phyloP scores from a whole-genome alignment of 78 protist species.

The Bigelowiella natans region DNA sequence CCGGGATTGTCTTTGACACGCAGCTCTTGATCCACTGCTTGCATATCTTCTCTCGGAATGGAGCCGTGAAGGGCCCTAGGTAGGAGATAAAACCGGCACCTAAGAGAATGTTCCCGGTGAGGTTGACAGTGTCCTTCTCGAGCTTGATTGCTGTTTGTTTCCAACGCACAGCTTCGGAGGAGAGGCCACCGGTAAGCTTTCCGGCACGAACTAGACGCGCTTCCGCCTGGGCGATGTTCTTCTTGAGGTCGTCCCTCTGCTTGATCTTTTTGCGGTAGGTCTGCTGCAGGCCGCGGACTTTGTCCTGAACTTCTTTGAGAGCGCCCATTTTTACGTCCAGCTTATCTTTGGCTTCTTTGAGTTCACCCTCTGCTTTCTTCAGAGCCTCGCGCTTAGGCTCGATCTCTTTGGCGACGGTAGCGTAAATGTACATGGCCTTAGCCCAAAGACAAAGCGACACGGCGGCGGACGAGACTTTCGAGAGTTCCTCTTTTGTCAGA shows the following conservation, averaged over 20 bases:
- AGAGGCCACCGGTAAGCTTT: conserved; percentile 48
- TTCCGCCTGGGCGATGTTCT: not conserved
- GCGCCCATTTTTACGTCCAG: conserved; percentile 26
- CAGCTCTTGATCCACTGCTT: conserved; percentile 25
- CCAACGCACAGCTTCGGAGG: conserved; percentile 33
- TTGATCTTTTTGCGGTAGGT: not conserved
- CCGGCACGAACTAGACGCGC: conserved; percentile 46
- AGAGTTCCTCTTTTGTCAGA: not conserved
- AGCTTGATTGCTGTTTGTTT: not conserved
- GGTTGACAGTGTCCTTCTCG: not conserved
- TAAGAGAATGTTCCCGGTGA: conserved; percentile 59
- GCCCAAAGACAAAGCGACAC: conserved; percentile 42
- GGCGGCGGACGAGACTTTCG: conserved; percentile 56
- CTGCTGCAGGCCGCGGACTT: conserved; percentile 14
- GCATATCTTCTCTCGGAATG: conserved; percentile 35
- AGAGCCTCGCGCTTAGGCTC: not conserved
- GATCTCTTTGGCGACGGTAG: not conserved
- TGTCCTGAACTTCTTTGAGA: conserved; percentile 29
- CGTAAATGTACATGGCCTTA: not conserved
- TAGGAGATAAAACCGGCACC: conserved; percentile 61
- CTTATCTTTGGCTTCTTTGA: not conserved
- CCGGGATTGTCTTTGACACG: not conserved
- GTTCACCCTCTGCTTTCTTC: not conserved
- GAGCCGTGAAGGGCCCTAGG: conserved; percentile 54
- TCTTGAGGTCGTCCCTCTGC: conserved; percentile 15